These are phyloP conservation scores for Phytophthora colocasiae DNA, from an alignment of 352 stramenopile species.

Conservation along the genomic window DNA sequence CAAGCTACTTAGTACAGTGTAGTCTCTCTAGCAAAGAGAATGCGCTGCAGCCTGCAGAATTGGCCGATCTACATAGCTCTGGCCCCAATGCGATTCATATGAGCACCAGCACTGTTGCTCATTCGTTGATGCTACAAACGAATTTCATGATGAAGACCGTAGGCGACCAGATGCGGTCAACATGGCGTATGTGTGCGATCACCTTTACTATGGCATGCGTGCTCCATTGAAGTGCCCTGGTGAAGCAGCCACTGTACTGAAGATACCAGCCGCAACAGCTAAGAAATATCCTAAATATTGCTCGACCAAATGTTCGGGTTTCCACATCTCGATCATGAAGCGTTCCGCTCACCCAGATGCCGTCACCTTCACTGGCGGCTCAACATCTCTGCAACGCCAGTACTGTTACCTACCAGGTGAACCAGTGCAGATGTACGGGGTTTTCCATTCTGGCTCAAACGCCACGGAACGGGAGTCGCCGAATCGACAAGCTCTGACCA, in stretches of 20 bases:
- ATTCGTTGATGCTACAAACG: neutral
- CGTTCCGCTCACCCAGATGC: slow-evolving; percentile 18
- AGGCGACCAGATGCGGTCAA: slow-evolving; percentile 3
- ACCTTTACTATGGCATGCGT: slow-evolving; percentile 8
- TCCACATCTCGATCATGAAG: slow-evolving; percentile 8
- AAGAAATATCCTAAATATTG: neutral
- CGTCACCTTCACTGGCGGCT: slow-evolving; percentile 9
- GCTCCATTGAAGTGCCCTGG: neutral
- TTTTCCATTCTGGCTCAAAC: slow-evolving; percentile 6
- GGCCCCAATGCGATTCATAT: slow-evolving; percentile 11
- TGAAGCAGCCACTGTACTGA: neutral
- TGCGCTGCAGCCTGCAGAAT: neutral
- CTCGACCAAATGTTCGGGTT: neutral
- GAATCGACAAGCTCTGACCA: no score
- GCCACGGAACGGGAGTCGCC: no score
- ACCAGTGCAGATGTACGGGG: no score
- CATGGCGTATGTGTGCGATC: slow-evolving; percentile 4
- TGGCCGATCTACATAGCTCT: slow-evolving; percentile 8
- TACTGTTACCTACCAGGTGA: slow-evolving; percentile 13
- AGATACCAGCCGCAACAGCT: neutral
- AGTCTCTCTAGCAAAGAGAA: neutral
- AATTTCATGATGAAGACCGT: neutral
- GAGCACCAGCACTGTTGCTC: neutral
- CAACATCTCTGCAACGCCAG: slow-evolving; percentile 9
- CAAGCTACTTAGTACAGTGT: neutral